Conservation (phyloP, 108 stramenopile species). For the Nitzschia sp. region DNA sequence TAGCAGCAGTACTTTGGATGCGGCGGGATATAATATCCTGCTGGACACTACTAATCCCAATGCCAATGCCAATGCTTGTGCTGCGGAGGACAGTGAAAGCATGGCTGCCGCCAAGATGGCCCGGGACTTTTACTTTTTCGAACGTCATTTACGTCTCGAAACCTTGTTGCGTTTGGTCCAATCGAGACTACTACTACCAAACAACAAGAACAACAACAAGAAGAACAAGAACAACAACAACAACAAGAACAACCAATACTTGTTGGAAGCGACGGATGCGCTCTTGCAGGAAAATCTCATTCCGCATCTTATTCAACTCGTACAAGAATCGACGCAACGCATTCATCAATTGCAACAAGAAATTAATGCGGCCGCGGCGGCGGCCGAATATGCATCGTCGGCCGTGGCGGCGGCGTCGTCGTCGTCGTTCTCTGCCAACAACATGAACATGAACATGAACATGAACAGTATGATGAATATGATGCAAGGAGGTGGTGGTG, state of each 20-base stretch:
- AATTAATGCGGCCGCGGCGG: neutral
- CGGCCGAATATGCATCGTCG: neutral
- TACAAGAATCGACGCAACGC: slow-evolving; percentile 48
- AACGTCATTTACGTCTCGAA: slow-evolving; percentile 27
- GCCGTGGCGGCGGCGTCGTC: no score
- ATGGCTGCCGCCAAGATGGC: no score
- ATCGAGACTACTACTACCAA: slow-evolving; percentile 30
- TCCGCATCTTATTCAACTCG: slow-evolving; percentile 48
- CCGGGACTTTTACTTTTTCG: slow-evolving; percentile 49
- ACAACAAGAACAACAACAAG: no score
- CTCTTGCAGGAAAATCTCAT: slow-evolving; percentile 50
- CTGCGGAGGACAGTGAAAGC: no score
- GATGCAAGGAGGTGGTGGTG: neutral
- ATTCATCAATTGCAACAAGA: slow-evolving; percentile 40
- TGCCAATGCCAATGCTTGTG: no score
- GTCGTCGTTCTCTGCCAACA: no score
- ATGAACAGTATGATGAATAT: no score
- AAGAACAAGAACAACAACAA: no score
- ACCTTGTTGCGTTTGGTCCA: slow-evolving; percentile 42
- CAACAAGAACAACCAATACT: slow-evolving; percentile 1
- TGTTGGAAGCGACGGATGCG: slow-evolving; percentile 61
- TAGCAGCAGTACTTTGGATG: slow-evolving; percentile 12
- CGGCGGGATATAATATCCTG: slow-evolving; percentile 4
- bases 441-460: no score
- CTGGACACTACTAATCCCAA: slow-evolving; percentile 5